Evolutionary conservation across 768 basidiomycete species (phyloP), one percentile per base, ranked within the genome.

Genomic region (Clitopilus passeckerianus): DNA sequence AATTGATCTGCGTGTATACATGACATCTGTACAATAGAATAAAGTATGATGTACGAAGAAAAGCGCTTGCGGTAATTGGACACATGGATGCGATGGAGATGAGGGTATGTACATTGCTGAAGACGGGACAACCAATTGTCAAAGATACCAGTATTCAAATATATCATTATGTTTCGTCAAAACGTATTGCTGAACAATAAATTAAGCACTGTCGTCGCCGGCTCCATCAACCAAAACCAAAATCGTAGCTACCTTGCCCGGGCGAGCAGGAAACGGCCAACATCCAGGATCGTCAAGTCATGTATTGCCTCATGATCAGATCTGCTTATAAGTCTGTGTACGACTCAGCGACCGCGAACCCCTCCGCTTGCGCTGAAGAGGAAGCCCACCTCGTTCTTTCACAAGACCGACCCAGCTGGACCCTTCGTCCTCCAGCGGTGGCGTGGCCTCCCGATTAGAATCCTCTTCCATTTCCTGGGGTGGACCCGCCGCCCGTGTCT

Each of bases 241-340:
- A n/a, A n/a, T n/a, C n/a, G n/a, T n/a, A n/a, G 10, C 14, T 9
- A 14, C 12, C 37, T n/a, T 41, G 5, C 37, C 14, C 37, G 15
- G 15, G 15, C 34, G n/a, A n/a, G 37, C 37, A 5, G 2, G 37
- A 41, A 7, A 30, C 27, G 27, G 27, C 27, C 3, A 30, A 30
- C 27, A 41, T 41, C 37, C 37, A 41, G 3, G 37, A 15, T 30
- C 27, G 27, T 23, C 2, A 50, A 18, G 16, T 50, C 46, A 12
- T 50, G 7, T 3, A 3, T n/a, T 5, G n/a, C 46, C 4, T 23
- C 46, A 50, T 18, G 10, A 16, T 53, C 24, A 75, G 59, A 75
- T 62, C 61, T 72, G 69, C 18, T 62, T 64, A 60, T 69, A 73
- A 5, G 72, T 74, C 65, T 72, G 68, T 23, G 71, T 72, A 53